Percentiles rank a stretch among this genome's conserved stretches.
These are phyloP conservation scores for Lodderomyces metapsilosis DNA, from an alignment of 1,139 yeast genomes.

Conservation along the genomic window DNA sequence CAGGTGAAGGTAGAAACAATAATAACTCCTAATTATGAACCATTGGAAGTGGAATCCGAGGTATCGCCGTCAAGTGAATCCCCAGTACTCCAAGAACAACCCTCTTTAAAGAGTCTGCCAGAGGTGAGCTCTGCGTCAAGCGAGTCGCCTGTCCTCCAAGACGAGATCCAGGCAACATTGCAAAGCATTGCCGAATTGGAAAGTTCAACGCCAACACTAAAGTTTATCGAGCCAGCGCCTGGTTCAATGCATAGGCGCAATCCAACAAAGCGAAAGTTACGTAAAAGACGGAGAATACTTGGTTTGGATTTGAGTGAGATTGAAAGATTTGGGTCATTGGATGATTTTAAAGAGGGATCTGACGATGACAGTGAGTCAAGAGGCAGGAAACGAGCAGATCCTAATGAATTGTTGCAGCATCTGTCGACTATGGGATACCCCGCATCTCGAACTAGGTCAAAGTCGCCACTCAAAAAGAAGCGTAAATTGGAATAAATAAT, in stretches of 20 bases:
- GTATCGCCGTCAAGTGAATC: too few species aligned
- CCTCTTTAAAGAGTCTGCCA: too few species aligned
- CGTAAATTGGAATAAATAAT: constrained; percentile 1
- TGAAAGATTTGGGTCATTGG: constrained; percentile 19
- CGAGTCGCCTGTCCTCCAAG: not conserved
- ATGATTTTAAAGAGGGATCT: constrained; percentile 24
- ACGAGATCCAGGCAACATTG: not conserved
- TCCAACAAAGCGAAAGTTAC: not conserved
- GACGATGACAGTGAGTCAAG: constrained; percentile 16
- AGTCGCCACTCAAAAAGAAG: constrained; percentile 36
- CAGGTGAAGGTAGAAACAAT: too few species aligned
- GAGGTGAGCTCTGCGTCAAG: too few species aligned
- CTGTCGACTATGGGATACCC: constrained; percentile 24
- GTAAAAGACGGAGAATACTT: constrained; percentile 13
- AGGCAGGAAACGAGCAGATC: not conserved
- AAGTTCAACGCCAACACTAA: not conserved
- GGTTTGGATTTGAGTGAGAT: constrained; percentile 24
- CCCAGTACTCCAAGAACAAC: too few species aligned
- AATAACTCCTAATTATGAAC: too few species aligned
- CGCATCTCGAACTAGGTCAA: constrained; percentile 41
- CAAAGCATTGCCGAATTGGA: not conserved
- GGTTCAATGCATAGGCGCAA: not conserved
- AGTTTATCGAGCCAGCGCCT: not conserved
- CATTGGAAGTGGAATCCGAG: too few species aligned
- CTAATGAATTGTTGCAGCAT: not conserved